These are phyloP conservation scores for Pneumocystis canis DNA, from an alignment of 1,139 yeast genomes.

Conservation along the genomic window DNA sequence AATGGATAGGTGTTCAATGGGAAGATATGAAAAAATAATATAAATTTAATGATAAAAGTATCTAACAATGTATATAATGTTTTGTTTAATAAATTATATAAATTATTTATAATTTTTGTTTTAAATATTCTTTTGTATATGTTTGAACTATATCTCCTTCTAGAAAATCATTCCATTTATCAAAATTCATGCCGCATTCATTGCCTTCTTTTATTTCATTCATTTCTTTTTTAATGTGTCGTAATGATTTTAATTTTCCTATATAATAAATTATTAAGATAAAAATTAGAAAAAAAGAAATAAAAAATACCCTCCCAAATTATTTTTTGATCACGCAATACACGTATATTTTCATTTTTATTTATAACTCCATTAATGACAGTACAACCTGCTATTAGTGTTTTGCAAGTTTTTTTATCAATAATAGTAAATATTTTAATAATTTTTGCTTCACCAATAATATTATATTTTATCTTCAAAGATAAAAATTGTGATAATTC, in stretches of 20 bases:
- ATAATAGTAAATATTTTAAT: constrained; percentile 61
- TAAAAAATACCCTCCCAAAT: constrained; percentile 42
- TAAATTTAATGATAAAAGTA: not conserved
- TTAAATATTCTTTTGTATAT: constrained; percentile 38
- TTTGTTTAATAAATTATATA: not conserved
- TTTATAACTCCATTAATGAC: constrained; percentile 57
- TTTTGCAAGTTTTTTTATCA: constrained; percentile 33
- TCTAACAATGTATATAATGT: no score
- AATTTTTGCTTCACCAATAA: constrained; percentile 52
- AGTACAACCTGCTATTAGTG: constrained; percentile 73
- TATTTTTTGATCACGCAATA: constrained; percentile 39
- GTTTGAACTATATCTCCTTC: constrained; percentile 66
- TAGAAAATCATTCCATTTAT: constrained; percentile 51
- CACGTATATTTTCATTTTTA: constrained; percentile 46
- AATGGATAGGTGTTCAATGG: constrained; percentile 94
- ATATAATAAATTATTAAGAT: not conserved
- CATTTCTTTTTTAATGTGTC: constrained; percentile 72
- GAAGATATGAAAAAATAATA: constrained; percentile 30
- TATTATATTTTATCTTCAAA: constrained; percentile 56
- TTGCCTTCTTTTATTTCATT: constrained; percentile 65
- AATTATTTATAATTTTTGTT: constrained; percentile 5
- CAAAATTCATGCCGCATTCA: constrained; percentile 79
- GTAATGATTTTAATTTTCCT: constrained; percentile 46
- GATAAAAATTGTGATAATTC: constrained; percentile 46
- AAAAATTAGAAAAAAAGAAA: not conserved